Base-by-base conservation (phyloP, 495 filamentous ascomycete species). In the Polyplosphaeria fusca region DNA sequence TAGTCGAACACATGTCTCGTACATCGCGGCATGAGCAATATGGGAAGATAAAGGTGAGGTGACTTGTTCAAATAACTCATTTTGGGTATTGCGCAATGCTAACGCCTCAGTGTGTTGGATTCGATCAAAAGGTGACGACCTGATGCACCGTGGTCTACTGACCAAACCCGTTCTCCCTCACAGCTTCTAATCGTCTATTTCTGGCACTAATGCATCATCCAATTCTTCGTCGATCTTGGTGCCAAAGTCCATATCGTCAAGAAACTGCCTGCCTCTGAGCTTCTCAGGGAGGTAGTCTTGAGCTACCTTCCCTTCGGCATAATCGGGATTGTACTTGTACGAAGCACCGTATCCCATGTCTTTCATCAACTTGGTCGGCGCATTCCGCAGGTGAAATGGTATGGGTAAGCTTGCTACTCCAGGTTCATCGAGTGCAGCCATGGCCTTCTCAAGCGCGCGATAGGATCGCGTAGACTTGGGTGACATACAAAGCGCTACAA, bases 321-420 rank as follows among this genome's bases (percentile, higher is more conserved):
- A 98, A 63, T 90, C 85, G 0, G 93, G 93, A 64, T 94, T 94
- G 70, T 98, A 98, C 67, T 98, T 98, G 68, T 98, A 98, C 68
- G 88, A 89, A 46, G 78, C 84, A 9, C 93, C 93, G 61, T 89
- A 90, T 1, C 89, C 91, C 43, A 96, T 71, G 66, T 96, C 92
- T 61, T 88, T 87, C 93, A 98, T 94, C 62, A 96, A 65, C 64
- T 82, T 80, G 5, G 93, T 97, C 1, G 91, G 91, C 7, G 92
- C 92, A 69, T 96, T 96, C 39, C 93, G 73, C 47, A 98, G 71
- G 72, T 98, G 93, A 32, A 94, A 69, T 20, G 93, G 93, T 11
- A 98, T 79, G 0, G 89, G 86, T 41, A 95, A 61, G 2, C 80
- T 80, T 0, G 89, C 91, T 3, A 93, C 74, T 0, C 89, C 89